These are phyloP conservation scores for Silene noctiflora DNA, from an alignment of 179 eudicot genomes.

Conservation along the genomic window DNA sequence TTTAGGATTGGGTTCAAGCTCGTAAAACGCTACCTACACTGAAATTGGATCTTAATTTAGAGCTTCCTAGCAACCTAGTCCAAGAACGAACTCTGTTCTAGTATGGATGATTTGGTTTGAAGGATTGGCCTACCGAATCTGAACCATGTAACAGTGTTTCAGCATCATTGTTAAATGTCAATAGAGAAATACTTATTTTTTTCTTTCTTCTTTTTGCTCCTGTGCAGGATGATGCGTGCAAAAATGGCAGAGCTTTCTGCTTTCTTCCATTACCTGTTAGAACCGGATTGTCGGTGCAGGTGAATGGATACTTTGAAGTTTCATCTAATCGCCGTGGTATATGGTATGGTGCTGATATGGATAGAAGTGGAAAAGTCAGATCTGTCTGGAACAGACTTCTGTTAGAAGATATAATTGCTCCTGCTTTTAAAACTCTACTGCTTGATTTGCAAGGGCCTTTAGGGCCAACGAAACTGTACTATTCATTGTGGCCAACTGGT, in stretches of 20 bases:
- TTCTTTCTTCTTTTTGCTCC: conserved; percentile 2
- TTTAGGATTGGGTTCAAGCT: background rate
- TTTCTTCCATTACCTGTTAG: conserved; percentile 96
- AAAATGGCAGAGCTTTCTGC: conserved; percentile 87
- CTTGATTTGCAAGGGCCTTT: conserved; percentile 60
- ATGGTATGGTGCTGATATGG: conserved; percentile 99
- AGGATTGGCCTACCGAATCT: background rate
- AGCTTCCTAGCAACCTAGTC: background rate
- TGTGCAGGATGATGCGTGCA: conserved; percentile 64
- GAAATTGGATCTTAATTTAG: background rate
- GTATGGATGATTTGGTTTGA: background rate
- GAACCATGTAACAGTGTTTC: background rate
- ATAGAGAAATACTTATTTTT: background rate
- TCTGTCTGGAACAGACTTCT: conserved; percentile 98
- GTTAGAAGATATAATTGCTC: conserved; percentile 89
- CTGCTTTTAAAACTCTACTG: conserved; percentile 61
- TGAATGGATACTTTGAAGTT: conserved; percentile 97
- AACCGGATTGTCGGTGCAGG: conserved; percentile 87
- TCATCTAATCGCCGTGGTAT: conserved; percentile 99
- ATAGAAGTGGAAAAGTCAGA: conserved; percentile 95
- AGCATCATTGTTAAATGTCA: background rate
- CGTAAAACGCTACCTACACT: background rate
- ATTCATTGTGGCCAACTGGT: conserved; percentile 88
- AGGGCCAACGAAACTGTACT: conserved; percentile 67
- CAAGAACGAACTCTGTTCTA: background rate